These are phyloP conservation scores for Musa beccarii DNA, from an alignment of 176 grass and related monocot genomes.

Conservation along the genomic window DNA sequence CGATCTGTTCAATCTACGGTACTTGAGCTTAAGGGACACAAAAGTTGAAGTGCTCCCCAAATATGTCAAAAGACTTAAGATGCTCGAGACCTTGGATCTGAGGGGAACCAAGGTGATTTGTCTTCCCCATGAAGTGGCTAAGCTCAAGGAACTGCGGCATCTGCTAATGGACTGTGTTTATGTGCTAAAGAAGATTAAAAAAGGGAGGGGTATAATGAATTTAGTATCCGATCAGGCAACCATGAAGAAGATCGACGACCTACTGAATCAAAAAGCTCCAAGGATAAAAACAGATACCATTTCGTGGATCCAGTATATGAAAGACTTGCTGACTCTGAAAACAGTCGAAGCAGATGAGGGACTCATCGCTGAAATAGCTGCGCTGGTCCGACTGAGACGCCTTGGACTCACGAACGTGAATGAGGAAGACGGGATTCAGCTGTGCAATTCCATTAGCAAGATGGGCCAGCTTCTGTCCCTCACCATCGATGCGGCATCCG, in stretches of 20 bases:
- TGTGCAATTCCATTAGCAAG: constrained; percentile 6
- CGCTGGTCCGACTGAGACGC: background rate
- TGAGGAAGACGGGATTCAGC: background rate
- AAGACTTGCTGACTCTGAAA: constrained; percentile 28
- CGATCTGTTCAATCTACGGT: constrained; percentile 38
- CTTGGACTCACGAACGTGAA: background rate
- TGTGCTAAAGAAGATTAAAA: too few relatives aligned
- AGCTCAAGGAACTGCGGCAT: constrained; percentile 19
- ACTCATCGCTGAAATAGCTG: background rate
- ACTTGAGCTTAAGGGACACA: constrained; percentile 26
- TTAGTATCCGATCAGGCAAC: constrained; percentile 4
- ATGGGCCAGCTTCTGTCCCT: constrained; percentile 1
- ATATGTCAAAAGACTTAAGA: constrained; percentile 24
- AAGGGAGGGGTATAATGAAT: too few relatives aligned
- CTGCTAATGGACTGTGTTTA: background rate
- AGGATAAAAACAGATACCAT: too few relatives aligned
- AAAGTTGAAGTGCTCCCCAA: constrained; percentile 38
- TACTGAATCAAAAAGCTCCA: too few relatives aligned
- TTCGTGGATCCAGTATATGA: constrained; percentile 25
- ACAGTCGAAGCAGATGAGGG: constrained; percentile 16
- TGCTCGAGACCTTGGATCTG: constrained; percentile 46
- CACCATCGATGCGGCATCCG: background rate
- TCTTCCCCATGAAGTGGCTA: constrained; percentile 17
- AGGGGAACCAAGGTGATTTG: background rate
- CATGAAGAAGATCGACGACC: constrained; percentile 1